Conservation (phyloP, 2,329 filamentous ascomycete species). For the Talaromyces verruculosus region DNA sequence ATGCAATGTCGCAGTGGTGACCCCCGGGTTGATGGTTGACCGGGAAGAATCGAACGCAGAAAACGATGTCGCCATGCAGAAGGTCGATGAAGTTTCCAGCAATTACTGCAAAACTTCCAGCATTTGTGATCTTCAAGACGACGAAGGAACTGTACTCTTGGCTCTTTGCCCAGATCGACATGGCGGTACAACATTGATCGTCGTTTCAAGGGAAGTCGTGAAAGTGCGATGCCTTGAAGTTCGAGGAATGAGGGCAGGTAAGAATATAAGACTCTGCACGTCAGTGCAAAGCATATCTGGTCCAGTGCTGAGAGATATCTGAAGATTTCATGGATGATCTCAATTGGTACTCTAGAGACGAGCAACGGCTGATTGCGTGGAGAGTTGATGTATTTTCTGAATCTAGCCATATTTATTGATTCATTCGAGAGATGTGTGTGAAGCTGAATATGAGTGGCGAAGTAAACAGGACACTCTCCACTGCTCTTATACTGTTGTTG, state of each 20-base stretch:
- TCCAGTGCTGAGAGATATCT: neutral
- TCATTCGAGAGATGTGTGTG: neutral
- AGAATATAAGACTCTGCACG: neutral
- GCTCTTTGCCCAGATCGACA: neutral
- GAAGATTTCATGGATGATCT: neutral
- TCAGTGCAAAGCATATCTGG: neutral
- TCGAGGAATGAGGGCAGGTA: neutral
- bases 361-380: neutral
- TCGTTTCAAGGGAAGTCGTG: neutral
- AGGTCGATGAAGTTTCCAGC: neutral
- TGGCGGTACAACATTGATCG: neutral
- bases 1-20: neutral
- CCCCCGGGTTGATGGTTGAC: neutral
- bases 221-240: neutral
- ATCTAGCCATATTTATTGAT: neutral
- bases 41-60: neutral
- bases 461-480: neutral
- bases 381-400: neutral
- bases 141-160: neutral
- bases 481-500: neutral
- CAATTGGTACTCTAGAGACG: neutral
- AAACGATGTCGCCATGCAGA: neutral
- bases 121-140: neutral
- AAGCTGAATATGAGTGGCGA: neutral
- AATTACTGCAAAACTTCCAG: neutral